phyloP scores from a whole-genome alignment of 2,329 filamentous ascomycete species.

The Geoglossum cookeanum region DNA sequence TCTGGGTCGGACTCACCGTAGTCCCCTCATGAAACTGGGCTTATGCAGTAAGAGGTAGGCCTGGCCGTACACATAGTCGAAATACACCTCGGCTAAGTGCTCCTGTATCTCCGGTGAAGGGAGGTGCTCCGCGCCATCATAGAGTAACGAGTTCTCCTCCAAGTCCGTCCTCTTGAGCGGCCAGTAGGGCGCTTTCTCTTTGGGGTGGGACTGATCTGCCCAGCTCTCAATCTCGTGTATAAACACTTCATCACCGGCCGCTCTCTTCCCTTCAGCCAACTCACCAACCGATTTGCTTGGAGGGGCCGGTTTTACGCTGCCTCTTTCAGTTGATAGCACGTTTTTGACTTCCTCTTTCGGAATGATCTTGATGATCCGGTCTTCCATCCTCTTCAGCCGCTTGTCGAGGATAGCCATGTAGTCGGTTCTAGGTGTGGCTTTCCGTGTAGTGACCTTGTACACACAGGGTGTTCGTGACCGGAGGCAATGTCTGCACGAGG shows the following conservation, averaged over 20 bases:
- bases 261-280: conserved; percentile 48
- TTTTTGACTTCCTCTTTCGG: conserved; percentile 66
- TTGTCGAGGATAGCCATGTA: conserved; percentile 99
- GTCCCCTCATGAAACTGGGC: conserved; percentile 84
- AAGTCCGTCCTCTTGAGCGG: conserved; percentile 27
- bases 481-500: conserved; percentile 89
- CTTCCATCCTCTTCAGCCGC: conserved; percentile 89
- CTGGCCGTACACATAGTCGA: conserved; percentile 89
- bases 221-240: conserved; percentile 63
- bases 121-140: conserved; percentile 65
- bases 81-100: conserved; percentile 85
- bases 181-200: conserved; percentile 6
- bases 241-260: conserved; percentile 74
- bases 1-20: conserved; percentile 34
- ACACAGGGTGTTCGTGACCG: conserved; percentile 87
- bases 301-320: conserved; percentile 64
- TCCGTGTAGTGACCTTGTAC: conserved; percentile 90
- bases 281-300: conserved; percentile 27
- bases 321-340: conserved; percentile 50
- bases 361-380: conserved; percentile 87
- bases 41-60: conserved; percentile 90
- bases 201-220: conserved; percentile 33
- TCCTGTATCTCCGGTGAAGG: conserved; percentile 79
- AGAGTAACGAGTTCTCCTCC: conserved; percentile 59
- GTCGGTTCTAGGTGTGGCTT: conserved; percentile 84